Conservation (phyloP, 2,329 filamentous ascomycete species). For the Ceratocystis smalleyi region DNA sequence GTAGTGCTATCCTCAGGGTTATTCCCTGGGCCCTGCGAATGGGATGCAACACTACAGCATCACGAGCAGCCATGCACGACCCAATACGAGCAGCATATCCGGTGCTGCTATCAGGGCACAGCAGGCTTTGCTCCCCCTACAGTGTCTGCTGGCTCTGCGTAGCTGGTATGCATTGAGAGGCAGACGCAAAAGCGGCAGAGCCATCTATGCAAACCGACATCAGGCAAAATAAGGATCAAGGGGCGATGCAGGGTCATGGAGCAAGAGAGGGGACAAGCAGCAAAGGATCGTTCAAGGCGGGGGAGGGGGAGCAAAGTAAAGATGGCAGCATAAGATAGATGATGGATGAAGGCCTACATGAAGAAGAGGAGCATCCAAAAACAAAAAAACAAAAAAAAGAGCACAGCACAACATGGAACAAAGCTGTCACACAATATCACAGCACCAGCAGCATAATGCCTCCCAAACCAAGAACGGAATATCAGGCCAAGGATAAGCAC, state of each 20-base stretch:
- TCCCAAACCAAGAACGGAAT: neutral
- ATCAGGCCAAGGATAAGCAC: neutral
- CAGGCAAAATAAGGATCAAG: slow-evolving; percentile 1
- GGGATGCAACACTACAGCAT: too few relatives aligned
- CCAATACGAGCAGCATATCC: too few relatives aligned
- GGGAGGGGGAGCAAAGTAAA: slow-evolving; percentile 14
- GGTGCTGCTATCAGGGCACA: too few relatives aligned
- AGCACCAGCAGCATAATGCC: neutral
- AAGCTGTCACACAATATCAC: neutral
- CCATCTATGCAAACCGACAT: neutral
- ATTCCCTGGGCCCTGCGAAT: too few relatives aligned
- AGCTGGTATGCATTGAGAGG: too few relatives aligned
- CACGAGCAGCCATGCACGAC: too few relatives aligned
- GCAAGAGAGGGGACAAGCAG: neutral
- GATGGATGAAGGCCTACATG: neutral
- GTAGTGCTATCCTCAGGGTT: too few relatives aligned
- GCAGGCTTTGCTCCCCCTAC: neutral
- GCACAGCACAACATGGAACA: neutral
- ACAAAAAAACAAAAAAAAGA: neutral
- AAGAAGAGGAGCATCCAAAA: neutral
- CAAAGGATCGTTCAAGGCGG: slow-evolving; percentile 18
- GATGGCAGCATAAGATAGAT: neutral
- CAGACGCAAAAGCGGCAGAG: too few relatives aligned
- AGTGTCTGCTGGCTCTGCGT: too few relatives aligned
- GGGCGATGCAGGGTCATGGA: slow-evolving; percentile 12